Percentiles rank a stretch among this genome's conserved stretches.
Conservation (phyloP, 768 basidiomycete genomes). For the Phanerochaete sordida region DNA sequence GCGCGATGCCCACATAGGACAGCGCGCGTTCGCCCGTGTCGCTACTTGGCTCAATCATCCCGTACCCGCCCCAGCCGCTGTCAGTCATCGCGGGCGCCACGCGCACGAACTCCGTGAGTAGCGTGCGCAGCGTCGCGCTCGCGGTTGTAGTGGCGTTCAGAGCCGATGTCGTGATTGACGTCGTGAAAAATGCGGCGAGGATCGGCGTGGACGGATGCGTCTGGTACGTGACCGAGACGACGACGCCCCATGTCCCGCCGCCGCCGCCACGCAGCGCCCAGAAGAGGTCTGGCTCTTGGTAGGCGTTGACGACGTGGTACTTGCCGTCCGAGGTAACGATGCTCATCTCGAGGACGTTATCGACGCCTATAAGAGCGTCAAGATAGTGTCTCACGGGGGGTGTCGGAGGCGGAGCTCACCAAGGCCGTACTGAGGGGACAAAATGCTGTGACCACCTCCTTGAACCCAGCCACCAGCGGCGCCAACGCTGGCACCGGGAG, state of each 20-base stretch:
- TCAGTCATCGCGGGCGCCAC: slow-evolving; percentile 35
- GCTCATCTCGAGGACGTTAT: slow-evolving; percentile 43
- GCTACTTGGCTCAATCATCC: background rate
- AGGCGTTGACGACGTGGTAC: slow-evolving; percentile 35
- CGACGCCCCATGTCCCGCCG: slow-evolving; percentile 45
- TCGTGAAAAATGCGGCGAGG: slow-evolving; percentile 21
- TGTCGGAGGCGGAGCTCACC: slow-evolving; percentile 21
- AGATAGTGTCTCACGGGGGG: background rate
- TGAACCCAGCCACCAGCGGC: slow-evolving; percentile 46
- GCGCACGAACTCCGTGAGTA: slow-evolving; percentile 34
- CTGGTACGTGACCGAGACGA: slow-evolving; percentile 44
- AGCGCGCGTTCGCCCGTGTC: slow-evolving; percentile 9
- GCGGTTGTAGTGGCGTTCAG: slow-evolving; percentile 24
- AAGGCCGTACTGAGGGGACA: slow-evolving; percentile 39
- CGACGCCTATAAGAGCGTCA: slow-evolving; percentile 33
- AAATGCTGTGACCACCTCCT: slow-evolving; percentile 44
- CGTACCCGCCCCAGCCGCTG: slow-evolving; percentile 32
- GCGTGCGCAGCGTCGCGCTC: slow-evolving; percentile 22
- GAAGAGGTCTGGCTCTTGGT: slow-evolving; percentile 43
- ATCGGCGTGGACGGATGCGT: slow-evolving; percentile 38
- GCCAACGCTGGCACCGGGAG: slow-evolving; percentile 38
- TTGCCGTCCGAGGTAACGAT: slow-evolving; percentile 41
- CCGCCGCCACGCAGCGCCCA: slow-evolving; percentile 54
- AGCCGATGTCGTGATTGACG: slow-evolving; percentile 1
- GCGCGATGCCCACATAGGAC: slow-evolving; percentile 24